Conservation (phyloP, 345 rosid genomes). For the Moringa oleifera region DNA sequence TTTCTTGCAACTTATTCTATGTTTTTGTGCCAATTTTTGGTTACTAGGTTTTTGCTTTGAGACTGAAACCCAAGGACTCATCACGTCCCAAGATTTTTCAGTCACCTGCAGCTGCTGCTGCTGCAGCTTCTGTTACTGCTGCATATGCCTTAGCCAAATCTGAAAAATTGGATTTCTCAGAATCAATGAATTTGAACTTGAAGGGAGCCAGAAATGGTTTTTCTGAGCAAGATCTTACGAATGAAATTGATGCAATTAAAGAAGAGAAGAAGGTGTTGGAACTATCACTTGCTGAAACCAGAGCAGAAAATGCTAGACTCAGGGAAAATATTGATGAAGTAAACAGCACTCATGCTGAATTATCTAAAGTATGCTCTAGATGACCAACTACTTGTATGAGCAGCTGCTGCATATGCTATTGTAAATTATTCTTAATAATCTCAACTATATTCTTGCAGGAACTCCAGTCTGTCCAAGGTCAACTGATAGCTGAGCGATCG, state of each 20-base stretch:
- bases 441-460: slow-evolving; percentile 40
- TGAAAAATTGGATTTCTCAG: slow-evolving; percentile 56
- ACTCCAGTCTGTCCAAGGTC: slow-evolving; percentile 87
- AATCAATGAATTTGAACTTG: slow-evolving; percentile 27
- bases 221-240: slow-evolving; percentile 33
- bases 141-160: slow-evolving; percentile 92
- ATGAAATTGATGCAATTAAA: slow-evolving; percentile 46
- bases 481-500: slow-evolving; percentile 84
- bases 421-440: background rate
- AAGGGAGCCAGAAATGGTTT: slow-evolving; percentile 32
- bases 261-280: slow-evolving; percentile 66
- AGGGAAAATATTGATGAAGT: slow-evolving; percentile 75
- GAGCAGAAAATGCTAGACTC: slow-evolving; percentile 53
- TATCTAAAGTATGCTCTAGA: slow-evolving; percentile 54
- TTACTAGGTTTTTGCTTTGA: slow-evolving; percentile 68
- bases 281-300: slow-evolving; percentile 46
- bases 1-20: background rate
- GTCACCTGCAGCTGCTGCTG: slow-evolving; percentile 98
- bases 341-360: slow-evolving; percentile 57
- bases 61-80: slow-evolving; percentile 61
- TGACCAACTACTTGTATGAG: background rate
- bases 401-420: background rate
- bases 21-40: background rate
- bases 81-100: slow-evolving; percentile 69
- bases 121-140: slow-evolving; percentile 96